Conservation (phyloP, 192 early-diverging fungal genomes). For the Coemansia sp. region DNA sequence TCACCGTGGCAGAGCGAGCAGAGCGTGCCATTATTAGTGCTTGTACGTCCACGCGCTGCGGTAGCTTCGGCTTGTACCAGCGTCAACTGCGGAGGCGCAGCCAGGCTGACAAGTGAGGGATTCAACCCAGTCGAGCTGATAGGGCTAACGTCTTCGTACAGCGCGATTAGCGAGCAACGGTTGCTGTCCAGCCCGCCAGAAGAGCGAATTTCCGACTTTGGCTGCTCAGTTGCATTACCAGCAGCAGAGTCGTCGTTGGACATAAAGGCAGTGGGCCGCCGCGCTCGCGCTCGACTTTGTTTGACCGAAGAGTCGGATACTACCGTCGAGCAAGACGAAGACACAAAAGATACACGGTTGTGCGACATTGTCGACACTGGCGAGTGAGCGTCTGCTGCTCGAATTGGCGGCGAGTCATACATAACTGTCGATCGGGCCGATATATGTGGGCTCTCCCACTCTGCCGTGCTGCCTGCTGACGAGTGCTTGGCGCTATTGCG, state of each 20-base stretch:
- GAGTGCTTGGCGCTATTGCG: slow-evolving; percentile 20
- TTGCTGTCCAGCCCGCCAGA: slow-evolving; percentile 3
- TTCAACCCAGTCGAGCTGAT: background rate
- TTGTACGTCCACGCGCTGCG: slow-evolving; percentile 9
- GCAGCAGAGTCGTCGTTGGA: background rate
- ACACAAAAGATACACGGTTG: slow-evolving; percentile 44
- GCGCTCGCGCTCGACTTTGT: slow-evolving; percentile 4
- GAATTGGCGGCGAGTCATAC: slow-evolving; percentile 28
- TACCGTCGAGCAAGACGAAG: slow-evolving; percentile 49
- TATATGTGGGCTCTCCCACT: slow-evolving; percentile 26
- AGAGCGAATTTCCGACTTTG: background rate
- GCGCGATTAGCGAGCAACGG: slow-evolving; percentile 31
- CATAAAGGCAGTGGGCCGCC: slow-evolving; percentile 21
- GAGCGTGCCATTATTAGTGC: slow-evolving; percentile 22
- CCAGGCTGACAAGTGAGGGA: slow-evolving; percentile 33
- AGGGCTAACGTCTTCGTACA: slow-evolving; percentile 19
- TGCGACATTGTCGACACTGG: slow-evolving; percentile 36
- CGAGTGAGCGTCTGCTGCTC: slow-evolving; percentile 11
- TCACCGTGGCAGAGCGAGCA: slow-evolving; percentile 48
- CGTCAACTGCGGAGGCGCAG: slow-evolving; percentile 44
- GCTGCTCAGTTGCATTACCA: background rate
- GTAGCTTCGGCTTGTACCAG: slow-evolving; percentile 41
- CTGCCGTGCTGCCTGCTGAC: slow-evolving; percentile 22
- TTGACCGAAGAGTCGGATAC: slow-evolving; percentile 25
- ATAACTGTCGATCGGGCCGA: slow-evolving; percentile 42